A percentile compares a stretch with the other conserved stretches of the same genome.
Conservation (phyloP, 2,329 filamentous ascomycete genomes). For the Cordyceps fumosorosea region DNA sequence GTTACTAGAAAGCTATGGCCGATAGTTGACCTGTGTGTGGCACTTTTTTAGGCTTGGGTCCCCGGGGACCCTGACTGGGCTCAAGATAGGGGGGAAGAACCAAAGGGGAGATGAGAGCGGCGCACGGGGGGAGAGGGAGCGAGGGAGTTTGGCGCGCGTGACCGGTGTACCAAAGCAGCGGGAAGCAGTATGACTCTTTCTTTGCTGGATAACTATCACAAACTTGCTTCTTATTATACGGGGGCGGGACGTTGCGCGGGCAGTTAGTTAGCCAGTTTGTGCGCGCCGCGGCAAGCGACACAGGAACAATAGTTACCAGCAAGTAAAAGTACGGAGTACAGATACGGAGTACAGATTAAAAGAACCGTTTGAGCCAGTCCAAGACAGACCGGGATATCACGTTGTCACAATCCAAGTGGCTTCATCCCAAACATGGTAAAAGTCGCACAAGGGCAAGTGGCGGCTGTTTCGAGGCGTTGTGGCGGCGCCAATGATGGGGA, state of each 20-base stretch:
- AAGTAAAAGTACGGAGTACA: background rate
- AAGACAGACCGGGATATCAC: background rate
- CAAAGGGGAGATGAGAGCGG: background rate
- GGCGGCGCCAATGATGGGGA: background rate
- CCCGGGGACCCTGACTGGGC: background rate
- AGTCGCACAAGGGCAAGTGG: background rate
- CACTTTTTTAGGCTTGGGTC: background rate
- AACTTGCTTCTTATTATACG: background rate
- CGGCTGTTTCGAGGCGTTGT: background rate
- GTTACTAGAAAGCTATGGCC: slow-evolving; percentile 1
- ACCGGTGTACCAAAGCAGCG: background rate
- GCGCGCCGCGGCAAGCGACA: background rate
- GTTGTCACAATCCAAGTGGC: background rate
- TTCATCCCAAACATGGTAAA: background rate
- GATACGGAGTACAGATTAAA: background rate
- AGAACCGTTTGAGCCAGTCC: background rate
- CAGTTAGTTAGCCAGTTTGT: background rate
- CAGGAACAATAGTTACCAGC: background rate
- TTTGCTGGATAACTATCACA: background rate
- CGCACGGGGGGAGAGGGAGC: background rate
- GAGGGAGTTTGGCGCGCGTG: background rate
- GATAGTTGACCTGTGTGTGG: slow-evolving; percentile 1
- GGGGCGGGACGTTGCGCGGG: background rate
- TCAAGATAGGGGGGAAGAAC: background rate
- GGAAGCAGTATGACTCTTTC: background rate